phyloP scores from a whole-genome alignment of 2,329 filamentous ascomycete genomes.

The Colletotrichum navitas region DNA sequence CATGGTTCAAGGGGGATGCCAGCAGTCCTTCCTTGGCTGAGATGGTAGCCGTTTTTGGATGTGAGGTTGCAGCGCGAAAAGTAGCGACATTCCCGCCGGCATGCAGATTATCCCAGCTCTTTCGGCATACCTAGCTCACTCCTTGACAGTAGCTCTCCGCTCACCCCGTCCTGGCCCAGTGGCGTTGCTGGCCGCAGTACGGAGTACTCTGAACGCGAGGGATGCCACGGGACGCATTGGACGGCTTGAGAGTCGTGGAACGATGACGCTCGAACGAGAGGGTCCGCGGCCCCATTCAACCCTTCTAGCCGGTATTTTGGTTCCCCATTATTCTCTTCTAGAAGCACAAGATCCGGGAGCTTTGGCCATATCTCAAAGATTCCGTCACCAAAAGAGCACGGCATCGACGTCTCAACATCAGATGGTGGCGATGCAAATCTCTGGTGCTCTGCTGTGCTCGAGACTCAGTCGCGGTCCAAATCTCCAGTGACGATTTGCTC shows the following conservation, averaged over 20 bases:
- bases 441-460: not conserved
- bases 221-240: conserved; percentile 31
- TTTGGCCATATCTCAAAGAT: conserved; percentile 41
- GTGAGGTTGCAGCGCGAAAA: conserved; percentile 36
- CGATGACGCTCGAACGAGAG: conserved; percentile 41
- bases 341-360: conserved; percentile 41
- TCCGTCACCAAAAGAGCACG: conserved; percentile 15
- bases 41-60: conserved; percentile 29
- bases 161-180: conserved; percentile 8
- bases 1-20: conserved; percentile 21
- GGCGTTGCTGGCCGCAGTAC: conserved; percentile 33
- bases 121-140: conserved; percentile 27
- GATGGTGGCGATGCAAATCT: conserved; percentile 25
- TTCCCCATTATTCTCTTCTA: conserved; percentile 43
- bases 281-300: conserved; percentile 43
- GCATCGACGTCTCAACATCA: conserved; percentile 19
- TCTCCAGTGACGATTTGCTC: conserved; percentile 35
- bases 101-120: conserved; percentile 33
- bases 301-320: conserved; percentile 42
- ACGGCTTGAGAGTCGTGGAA: conserved; percentile 40
- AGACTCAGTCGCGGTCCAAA: conserved; percentile 23
- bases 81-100: conserved; percentile 33
- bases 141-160: conserved; percentile 20
- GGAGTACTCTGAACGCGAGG: conserved; percentile 37
- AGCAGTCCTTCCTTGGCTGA: conserved; percentile 22